These are phyloP conservation scores for Globisporangium heterothallicum DNA, from an alignment of 352 stramenopile species.

Conservation along the genomic window DNA sequence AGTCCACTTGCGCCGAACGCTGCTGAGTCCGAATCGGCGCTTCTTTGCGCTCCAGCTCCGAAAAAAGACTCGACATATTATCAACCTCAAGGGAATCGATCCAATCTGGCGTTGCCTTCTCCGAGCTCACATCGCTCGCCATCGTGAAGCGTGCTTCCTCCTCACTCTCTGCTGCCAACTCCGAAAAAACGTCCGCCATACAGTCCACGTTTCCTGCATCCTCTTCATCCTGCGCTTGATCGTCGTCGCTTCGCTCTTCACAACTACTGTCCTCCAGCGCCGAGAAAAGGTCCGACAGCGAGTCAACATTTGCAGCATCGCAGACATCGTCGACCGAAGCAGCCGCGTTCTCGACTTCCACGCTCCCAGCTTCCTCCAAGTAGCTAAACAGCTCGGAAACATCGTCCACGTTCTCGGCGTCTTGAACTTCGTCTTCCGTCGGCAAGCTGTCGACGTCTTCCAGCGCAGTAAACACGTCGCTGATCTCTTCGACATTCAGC, in stretches of 20 bases:
- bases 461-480: constrained; percentile 36
- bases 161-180: constrained; percentile 18
- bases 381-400: constrained; percentile 19
- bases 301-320: constrained; percentile 3
- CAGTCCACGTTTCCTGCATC: constrained; percentile 19
- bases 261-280: background rate
- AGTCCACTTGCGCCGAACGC: constrained; percentile 23
- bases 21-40: background rate
- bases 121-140: background rate
- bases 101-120: constrained; percentile 25
- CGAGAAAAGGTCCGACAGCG: constrained; percentile 3
- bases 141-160: background rate
- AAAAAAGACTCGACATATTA: constrained; percentile 39
- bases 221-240: background rate
- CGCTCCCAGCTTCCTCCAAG: constrained; percentile 7
- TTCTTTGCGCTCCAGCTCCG: constrained; percentile 31
- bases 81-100: constrained; percentile 52
- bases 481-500: constrained; percentile 54
- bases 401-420: constrained; percentile 24
- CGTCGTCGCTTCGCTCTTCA: constrained; percentile 1
- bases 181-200: constrained; percentile 20
- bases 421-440: constrained; percentile 7
- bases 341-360: background rate
- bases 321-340: background rate
- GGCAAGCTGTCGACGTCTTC: constrained; percentile 17